Conservation (phyloP, 768 basidiomycete genomes). For the Lactifluus piperatus region DNA sequence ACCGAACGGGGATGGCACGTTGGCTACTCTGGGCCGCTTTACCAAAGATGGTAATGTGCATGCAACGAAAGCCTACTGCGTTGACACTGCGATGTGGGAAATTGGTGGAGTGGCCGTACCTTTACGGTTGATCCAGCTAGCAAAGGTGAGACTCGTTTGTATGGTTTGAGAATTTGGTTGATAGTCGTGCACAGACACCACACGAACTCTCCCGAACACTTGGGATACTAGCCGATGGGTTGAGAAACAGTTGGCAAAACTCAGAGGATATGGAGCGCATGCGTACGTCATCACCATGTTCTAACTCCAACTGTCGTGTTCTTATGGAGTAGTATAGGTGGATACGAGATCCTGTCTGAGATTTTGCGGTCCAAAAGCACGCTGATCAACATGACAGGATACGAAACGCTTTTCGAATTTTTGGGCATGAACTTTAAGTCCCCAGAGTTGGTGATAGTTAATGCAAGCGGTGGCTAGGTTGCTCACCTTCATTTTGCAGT, state of each 20-base stretch:
- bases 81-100: conserved; percentile 74
- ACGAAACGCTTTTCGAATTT: conserved; percentile 80
- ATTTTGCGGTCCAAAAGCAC: conserved; percentile 64
- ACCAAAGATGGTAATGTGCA: conserved; percentile 44
- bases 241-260: conserved; percentile 84
- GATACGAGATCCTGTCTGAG: conserved; percentile 78
- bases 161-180: background rate
- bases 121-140: conserved; percentile 66
- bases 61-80: conserved; percentile 47
- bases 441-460: conserved; percentile 52
- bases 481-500: conserved; percentile 31
- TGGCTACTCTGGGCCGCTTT: conserved; percentile 9
- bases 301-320: background rate
- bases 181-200: conserved; percentile 39
- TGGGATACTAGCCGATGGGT: conserved; percentile 62
- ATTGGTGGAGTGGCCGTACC: conserved; percentile 75
- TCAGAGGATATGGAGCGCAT: conserved; percentile 91
- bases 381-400: conserved; percentile 70
- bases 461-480: background rate
- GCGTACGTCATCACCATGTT: conserved; percentile 42
- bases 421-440: conserved; percentile 75
- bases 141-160: conserved; percentile 41
- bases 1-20: conserved; percentile 6
- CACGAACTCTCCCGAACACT: conserved; percentile 72
- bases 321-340: conserved; percentile 39